Evolutionary conservation across 2,329 filamentous ascomycete genomes (phyloP), one percentile per base, ranked within the genome.

Genomic region (Monosporascus sp.): DNA sequence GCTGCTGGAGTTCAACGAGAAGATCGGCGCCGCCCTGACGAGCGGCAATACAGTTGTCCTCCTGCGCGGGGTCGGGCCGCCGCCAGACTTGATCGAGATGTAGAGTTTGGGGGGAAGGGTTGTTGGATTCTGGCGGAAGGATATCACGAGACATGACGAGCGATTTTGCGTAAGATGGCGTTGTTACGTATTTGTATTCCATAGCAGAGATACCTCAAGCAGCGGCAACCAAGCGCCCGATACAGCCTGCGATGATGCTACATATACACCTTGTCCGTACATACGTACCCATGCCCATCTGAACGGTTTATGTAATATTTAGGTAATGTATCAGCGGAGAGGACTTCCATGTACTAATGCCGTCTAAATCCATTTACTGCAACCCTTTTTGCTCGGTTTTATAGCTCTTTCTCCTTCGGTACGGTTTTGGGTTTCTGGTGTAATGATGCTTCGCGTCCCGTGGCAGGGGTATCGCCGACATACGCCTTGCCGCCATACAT

Each of bases 41-140:
- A 92, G 82, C 60, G 94, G 94, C 1, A 93, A 99, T 68, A 97
- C 91, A 11, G 84, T 99, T 58, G 91, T 97, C 24, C 68, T 99
- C 63, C 65, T 99, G 51, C 79, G 94, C 57, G 94, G 94, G 0
- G 87, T 97, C 50, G 91, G 91, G 1, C 82, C 86, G n/a, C 82
- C 89, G 52, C 85, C 86, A 20, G 85, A 91, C 69, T 70, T 92
- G 62, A 88, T 91, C 56, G 79, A 87, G 57, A 55, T 74, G 54
- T 81, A 60, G 65, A 52, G 27, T 11, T 31, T 31, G 3, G 9
- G 9, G 9, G 9, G 27, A 9, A 3, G 27, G 1, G 27, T 27
- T 9, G 8, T 9, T 3, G 27, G 3, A 5, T 31, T 11, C 27
- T 5, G 27, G 9, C 5, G 9, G 27, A 31, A 31, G 27, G 9